These are phyloP conservation scores for Colletotrichum somersetense DNA, from an alignment of 2,329 filamentous ascomycete genomes.

Conservation along the genomic window DNA sequence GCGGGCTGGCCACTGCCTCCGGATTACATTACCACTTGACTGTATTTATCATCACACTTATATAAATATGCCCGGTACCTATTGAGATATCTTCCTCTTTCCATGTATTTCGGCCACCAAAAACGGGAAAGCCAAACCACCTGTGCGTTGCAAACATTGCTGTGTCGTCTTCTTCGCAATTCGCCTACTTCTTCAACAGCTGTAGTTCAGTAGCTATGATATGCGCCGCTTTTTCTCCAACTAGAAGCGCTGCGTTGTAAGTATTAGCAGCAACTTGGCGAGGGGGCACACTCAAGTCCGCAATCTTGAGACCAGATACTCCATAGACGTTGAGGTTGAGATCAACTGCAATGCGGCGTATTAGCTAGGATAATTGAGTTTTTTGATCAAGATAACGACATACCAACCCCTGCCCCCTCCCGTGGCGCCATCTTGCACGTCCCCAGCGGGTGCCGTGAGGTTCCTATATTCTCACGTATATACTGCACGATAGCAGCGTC, in stretches of 20 bases:
- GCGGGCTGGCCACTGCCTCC: not conserved
- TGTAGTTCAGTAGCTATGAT: conserved; percentile 54
- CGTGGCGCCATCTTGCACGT: conserved; percentile 60
- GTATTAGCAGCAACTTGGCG: conserved; percentile 62
- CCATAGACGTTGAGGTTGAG: conserved; percentile 57
- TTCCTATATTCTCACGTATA: conserved; percentile 55
- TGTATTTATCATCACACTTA: no score
- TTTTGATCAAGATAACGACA: not conserved
- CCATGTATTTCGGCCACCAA: no score
- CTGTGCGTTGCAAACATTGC: no score
- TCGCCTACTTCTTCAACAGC: conserved; percentile 18
- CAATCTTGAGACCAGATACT: conserved; percentile 56
- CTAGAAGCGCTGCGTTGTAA: conserved; percentile 59
- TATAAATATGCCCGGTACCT: not conserved
- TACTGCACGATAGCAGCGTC: conserved; percentile 62
- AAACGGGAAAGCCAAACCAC: no score
- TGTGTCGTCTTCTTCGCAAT: no score
- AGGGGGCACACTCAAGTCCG: conserved; percentile 53
- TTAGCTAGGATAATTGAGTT: not conserved
- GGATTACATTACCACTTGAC: not conserved
- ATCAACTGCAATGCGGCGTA: conserved; percentile 49
- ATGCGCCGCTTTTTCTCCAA: conserved; percentile 62
- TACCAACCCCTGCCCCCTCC: conserved; percentile 54
- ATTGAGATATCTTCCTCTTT: not conserved
- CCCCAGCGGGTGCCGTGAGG: conserved; percentile 61